Percentiles rank a stretch among this genome's conserved stretches.
These are phyloP conservation scores for Puccinia triticina DNA, from an alignment of 1,284 basidiomycete species.

Conservation along the genomic window DNA sequence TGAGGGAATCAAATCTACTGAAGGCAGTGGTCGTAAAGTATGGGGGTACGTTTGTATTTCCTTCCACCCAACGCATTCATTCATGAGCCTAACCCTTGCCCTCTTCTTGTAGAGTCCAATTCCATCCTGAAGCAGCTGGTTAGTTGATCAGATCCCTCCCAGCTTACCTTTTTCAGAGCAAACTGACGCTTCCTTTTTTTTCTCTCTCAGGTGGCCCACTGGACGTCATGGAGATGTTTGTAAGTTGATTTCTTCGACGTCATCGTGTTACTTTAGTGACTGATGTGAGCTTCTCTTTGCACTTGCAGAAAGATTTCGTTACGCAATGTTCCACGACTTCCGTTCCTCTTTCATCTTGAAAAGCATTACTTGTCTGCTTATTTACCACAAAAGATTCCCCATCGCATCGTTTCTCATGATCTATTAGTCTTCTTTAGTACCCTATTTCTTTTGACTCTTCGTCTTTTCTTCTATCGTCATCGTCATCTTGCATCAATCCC, in stretches of 20 bases:
- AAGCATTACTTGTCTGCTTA: not conserved
- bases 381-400: not conserved
- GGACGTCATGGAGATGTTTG: constrained; percentile 52
- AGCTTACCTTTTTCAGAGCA: not conserved
- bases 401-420: not conserved
- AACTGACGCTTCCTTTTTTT: not conserved
- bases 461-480: not conserved
- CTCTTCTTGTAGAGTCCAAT: constrained; percentile 39
- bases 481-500: not conserved
- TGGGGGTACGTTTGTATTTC: constrained; percentile 69
- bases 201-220: constrained; percentile 43
- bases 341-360: constrained; percentile 21
- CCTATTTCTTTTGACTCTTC: not conserved
- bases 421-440: not conserved
- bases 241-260: constrained; percentile 5
- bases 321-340: constrained; percentile 39
- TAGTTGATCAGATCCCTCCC: not conserved
- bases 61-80: not conserved
- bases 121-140: constrained; percentile 52
- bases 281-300: not conserved
- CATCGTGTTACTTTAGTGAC: not conserved
- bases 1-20: constrained; percentile 93
- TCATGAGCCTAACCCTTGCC: not conserved
- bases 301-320: constrained; percentile 42
- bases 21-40: constrained; percentile 79